These are phyloP conservation scores for Silene uniflora DNA, from an alignment of 148 eudicot genomes.

Conservation along the genomic window DNA sequence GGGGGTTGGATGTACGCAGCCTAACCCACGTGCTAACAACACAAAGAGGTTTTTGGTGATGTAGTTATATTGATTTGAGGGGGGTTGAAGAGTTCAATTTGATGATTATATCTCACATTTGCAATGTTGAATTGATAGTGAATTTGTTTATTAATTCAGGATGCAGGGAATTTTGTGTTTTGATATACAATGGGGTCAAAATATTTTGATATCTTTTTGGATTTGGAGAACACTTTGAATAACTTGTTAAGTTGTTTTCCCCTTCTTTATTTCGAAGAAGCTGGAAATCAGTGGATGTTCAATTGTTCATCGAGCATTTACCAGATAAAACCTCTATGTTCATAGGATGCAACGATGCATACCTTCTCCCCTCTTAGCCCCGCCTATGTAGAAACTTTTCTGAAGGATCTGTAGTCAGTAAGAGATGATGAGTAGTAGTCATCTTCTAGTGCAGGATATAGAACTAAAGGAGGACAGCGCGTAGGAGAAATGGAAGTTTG, in stretches of 20 bases:
- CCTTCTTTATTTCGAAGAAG: neutral
- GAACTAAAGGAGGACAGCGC: too few relatives aligned
- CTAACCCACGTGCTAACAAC: too few relatives aligned
- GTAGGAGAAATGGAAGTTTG: too few relatives aligned
- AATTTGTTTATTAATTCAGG: neutral
- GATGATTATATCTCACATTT: neutral
- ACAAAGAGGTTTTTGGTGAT: neutral
- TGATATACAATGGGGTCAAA: neutral
- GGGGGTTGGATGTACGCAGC: too few relatives aligned
- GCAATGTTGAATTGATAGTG: neutral
- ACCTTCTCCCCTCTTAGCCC: neutral
- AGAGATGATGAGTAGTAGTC: too few relatives aligned
- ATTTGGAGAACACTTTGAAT: neutral
- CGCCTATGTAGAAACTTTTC: neutral
- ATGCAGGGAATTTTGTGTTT: neutral
- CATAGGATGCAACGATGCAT: neutral
- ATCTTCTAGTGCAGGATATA: too few relatives aligned
- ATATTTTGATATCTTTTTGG: neutral
- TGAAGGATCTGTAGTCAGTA: neutral
- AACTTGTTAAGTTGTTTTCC: neutral
- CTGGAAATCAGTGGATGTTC: neutral
- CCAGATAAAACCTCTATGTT: neutral
- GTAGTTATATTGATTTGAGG: neutral
- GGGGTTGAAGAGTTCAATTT: neutral
- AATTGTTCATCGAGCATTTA: neutral